Evolutionary conservation across 768 basidiomycete species (phyloP), one percentile per base, ranked within the genome.

Genomic region (Termitomyces sp.): DNA sequence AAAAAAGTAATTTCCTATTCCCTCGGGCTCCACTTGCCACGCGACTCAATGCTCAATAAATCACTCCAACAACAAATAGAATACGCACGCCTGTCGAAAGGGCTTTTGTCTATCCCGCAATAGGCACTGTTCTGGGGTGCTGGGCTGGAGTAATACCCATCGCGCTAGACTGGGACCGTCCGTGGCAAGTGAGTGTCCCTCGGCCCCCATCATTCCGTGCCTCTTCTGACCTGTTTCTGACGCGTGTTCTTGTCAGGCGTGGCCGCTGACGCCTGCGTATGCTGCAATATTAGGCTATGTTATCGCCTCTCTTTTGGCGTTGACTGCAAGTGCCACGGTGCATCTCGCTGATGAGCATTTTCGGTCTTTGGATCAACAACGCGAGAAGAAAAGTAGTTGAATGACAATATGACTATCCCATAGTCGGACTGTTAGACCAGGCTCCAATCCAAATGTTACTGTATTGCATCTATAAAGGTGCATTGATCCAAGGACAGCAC

Each of bases 161-260:
- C 50, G 91, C 93, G 0, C 84, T 98, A 18, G 96, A 98, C 74
- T 98, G 96, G 96, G 95, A 95, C 69, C 83, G 94, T 40, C 93
- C 96, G 7, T 98, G 96, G 96, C 96, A 98, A 89, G 94, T 92
- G 57, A 59, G 84, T n/a, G n/a, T 75, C n/a, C 22, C 22, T 46
- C 33, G 20, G 15, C 32, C 42, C 50, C 36, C 22, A 33, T 63
- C 44, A 18, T 51, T 36, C 50, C 28, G 44, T 38, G 4, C 28
- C 8, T 11, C 18, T 28, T 58, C 49, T 38, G n/a, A 32, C 18
- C 22, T 15, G 4, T 51, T 59, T 22, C 2, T 3, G n/a, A 45
- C 60, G 38, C 50, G 55, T 35, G 44, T 56, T 39, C 52, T 62
- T 65, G 28, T 11, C 60, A 94, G 91, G 85, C 88, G 28, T 96